phyloP scores from a whole-genome alignment of 2,329 filamentous ascomycete species.

The Conoideocrella luteorostrata region DNA sequence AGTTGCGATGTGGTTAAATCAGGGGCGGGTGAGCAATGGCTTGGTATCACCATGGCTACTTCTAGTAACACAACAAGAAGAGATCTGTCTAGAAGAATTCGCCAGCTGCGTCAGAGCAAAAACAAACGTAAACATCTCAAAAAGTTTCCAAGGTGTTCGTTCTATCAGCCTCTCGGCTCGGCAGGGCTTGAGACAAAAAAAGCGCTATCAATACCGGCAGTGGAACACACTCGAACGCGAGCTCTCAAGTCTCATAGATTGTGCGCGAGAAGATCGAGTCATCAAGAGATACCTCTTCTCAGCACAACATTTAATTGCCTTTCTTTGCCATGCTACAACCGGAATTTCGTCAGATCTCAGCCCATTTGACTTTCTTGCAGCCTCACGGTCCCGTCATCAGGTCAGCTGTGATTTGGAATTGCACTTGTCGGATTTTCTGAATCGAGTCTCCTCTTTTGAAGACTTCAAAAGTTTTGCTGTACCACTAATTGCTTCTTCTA shows the following conservation, averaged over 20 bases:
- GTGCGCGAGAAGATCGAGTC: neutral
- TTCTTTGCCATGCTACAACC: neutral
- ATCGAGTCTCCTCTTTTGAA: neutral
- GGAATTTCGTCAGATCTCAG: neutral
- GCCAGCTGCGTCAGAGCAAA: neutral
- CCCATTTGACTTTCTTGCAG: neutral
- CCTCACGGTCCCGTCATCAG: neutral
- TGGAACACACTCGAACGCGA: neutral
- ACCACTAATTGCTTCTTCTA: neutral
- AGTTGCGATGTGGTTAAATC: neutral
- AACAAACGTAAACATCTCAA: neutral
- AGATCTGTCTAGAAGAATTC: neutral
- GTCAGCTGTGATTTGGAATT: neutral
- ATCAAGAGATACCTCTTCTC: neutral
- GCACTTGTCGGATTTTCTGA: constrained; percentile 3
- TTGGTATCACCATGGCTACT: neutral
- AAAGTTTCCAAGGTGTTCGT: neutral
- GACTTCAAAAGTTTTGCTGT: neutral
- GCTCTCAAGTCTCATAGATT: neutral
- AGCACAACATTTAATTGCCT: neutral
- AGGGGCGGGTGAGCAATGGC: neutral
- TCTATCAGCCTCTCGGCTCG: neutral
- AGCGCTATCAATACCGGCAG: neutral
- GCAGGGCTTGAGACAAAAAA: neutral
- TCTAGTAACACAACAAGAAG: neutral